Evolutionary conservation across 169 alveolate genomes (phyloP).

Genomic region (Plasmodium blacklocki): DNA sequence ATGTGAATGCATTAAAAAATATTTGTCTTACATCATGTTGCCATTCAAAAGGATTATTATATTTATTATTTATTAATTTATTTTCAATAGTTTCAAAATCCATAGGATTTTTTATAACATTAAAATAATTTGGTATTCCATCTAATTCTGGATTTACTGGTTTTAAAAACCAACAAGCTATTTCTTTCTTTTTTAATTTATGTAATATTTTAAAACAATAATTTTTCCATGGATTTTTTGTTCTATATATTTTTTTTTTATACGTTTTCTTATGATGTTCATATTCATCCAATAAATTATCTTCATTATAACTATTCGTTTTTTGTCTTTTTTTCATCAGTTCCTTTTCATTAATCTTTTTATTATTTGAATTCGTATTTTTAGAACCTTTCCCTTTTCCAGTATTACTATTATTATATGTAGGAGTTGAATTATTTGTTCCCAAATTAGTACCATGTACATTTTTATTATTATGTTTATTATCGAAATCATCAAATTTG

Average conservation of each 20-base stretch:
- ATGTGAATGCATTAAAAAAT: conserved; percentile 89
- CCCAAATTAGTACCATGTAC: conserved; percentile 11
- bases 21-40: conserved; percentile 92
- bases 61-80: conserved; percentile 83
- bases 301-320: conserved; percentile 53
- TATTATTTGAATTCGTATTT: conserved; percentile 17
- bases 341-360: conserved; percentile 33
- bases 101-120: conserved; percentile 84
- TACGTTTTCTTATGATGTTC: conserved; percentile 60
- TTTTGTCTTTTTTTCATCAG: conserved; percentile 22
- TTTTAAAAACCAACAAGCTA: conserved; percentile 89
- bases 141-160: conserved; percentile 94
- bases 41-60: conserved; percentile 92
- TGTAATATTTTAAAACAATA: conserved; percentile 79
- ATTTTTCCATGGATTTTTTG: conserved; percentile 77
- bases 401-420: neutral
- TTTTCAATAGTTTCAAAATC: conserved; percentile 86
- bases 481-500: conserved; percentile 11
- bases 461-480: conserved; percentile 4
- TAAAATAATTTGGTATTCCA: conserved; percentile 90
- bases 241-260: conserved; percentile 69
- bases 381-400: conserved; percentile 53
- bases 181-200: conserved; percentile 78
- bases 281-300: conserved; percentile 61
- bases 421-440: neutral